Evolutionary conservation across 208 protist species (phyloP).

Genomic region (Trypanosoma platydactyli): DNA sequence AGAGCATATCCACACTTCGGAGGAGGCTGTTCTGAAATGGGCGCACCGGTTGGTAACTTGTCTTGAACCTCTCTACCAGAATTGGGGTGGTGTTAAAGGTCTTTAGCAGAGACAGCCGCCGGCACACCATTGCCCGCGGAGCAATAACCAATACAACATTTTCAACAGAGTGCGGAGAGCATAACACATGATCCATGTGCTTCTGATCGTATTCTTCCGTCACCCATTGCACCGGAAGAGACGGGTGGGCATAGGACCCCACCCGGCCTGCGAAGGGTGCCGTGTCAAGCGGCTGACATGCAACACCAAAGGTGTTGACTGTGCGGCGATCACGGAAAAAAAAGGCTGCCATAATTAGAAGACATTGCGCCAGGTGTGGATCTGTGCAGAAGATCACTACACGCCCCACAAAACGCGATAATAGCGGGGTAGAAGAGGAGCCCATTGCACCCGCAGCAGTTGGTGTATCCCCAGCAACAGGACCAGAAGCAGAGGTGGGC

Average conservation of each 20-base stretch:
- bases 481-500: not conserved
- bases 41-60: constrained; percentile 27
- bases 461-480: not conserved
- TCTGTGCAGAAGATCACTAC: constrained; percentile 70
- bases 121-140: constrained; percentile 59
- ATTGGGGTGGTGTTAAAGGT: constrained; percentile 54
- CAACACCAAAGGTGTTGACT: not conserved
- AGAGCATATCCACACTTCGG: constrained; percentile 33
- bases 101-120: constrained; percentile 51
- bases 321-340: constrained; percentile 33
- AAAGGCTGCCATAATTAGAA: constrained; percentile 61
- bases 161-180: constrained; percentile 59
- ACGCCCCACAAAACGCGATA: constrained; percentile 35
- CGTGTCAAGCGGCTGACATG: not conserved
- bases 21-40: constrained; percentile 48
- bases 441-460: not conserved
- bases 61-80: constrained; percentile 50
- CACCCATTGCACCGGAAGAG: constrained; percentile 74
- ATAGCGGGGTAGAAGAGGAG: constrained; percentile 1
- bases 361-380: constrained; percentile 36
- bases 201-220: constrained; percentile 51
- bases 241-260: constrained; percentile 38
- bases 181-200: constrained; percentile 24
- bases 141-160: constrained; percentile 65
- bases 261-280: constrained; percentile 51